Evolutionary conservation across 2,329 filamentous ascomycete species (phyloP).

Genomic region (Escovopsis weberi): DNA sequence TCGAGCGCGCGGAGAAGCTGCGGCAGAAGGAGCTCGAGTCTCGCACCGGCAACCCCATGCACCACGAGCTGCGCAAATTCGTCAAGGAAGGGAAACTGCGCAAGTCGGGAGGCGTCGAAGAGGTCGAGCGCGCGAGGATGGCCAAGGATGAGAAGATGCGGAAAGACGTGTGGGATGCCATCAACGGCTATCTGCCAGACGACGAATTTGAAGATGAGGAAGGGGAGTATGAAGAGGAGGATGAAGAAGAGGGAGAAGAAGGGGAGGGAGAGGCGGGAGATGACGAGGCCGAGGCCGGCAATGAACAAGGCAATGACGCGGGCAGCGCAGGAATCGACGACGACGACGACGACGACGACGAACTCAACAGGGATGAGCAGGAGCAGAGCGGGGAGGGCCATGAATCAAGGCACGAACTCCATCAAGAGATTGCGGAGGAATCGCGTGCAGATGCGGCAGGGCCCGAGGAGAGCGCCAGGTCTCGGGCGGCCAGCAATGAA

Average conservation of each 20-base stretch:
- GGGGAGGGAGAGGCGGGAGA: slow-evolving; percentile 11
- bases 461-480: too few species aligned
- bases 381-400: not conserved
- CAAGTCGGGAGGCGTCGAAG: slow-evolving; percentile 90
- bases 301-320: not conserved
- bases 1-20: slow-evolving; percentile 89
- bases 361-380: too few species aligned
- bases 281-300: slow-evolving; percentile 4
- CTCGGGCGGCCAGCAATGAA: too few species aligned
- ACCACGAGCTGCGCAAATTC: slow-evolving; percentile 71
- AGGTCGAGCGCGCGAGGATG: slow-evolving; percentile 72
- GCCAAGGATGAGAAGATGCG: slow-evolving; percentile 78
- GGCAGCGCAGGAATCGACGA: slow-evolving; percentile 1
- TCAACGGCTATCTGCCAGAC: slow-evolving; percentile 41
- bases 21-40: slow-evolving; percentile 77
- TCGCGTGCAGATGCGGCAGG: too few species aligned
- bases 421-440: too few species aligned
- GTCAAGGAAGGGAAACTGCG: slow-evolving; percentile 85
- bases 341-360: too few species aligned
- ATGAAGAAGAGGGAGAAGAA: slow-evolving; percentile 8
- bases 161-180: slow-evolving; percentile 59
- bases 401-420: not conserved
- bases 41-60: slow-evolving; percentile 60
- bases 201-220: slow-evolving; percentile 26
- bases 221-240: slow-evolving; percentile 12